Conservation (phyloP, 768 basidiomycete genomes). For the Mrakia gelida region DNA sequence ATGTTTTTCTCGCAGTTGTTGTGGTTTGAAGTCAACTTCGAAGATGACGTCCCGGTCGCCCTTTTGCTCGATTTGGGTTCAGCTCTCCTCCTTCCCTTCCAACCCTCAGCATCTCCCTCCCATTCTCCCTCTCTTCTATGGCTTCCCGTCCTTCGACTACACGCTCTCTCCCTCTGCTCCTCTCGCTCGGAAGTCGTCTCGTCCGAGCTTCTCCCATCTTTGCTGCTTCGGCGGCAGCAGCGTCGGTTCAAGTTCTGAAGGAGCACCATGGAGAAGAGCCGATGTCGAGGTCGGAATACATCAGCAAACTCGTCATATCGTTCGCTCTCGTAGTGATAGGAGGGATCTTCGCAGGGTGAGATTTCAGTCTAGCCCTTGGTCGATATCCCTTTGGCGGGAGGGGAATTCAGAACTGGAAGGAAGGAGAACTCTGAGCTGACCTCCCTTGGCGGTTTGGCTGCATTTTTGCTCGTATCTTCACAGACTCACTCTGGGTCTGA, state of each 20-base stretch:
- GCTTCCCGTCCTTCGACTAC: neutral
- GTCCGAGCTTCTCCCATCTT: slow-evolving; percentile 21
- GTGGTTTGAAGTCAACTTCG: neutral
- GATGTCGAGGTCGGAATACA: slow-evolving; percentile 64
- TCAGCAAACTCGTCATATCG: slow-evolving; percentile 65
- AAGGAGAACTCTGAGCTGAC: slow-evolving; percentile 31
- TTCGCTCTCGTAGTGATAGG: slow-evolving; percentile 69
- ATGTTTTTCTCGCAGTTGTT: neutral
- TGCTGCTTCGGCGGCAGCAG: neutral
- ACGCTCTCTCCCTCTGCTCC: slow-evolving; percentile 1
- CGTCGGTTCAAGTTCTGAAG: neutral
- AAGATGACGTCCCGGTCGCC: neutral
- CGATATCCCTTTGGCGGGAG: no score
- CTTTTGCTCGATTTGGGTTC: neutral
- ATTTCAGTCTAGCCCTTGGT: slow-evolving; percentile 4
- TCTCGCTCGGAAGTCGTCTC: slow-evolving; percentile 11
- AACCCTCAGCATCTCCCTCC: neutral
- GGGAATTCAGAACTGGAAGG: neutral
- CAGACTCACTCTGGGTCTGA: slow-evolving; percentile 82
- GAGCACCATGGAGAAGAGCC: slow-evolving; percentile 20
- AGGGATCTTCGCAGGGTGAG: slow-evolving; percentile 88
- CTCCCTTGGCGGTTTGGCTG: slow-evolving; percentile 5
- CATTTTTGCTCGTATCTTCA: neutral
- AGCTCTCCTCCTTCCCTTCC: neutral
- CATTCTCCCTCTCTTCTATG: neutral